A percentile compares a stretch with the other conserved stretches of the same genome.
These are phyloP conservation scores for Komagataella phaffii DNA, from an alignment of 805 yeast species.

Conservation along the genomic window DNA sequence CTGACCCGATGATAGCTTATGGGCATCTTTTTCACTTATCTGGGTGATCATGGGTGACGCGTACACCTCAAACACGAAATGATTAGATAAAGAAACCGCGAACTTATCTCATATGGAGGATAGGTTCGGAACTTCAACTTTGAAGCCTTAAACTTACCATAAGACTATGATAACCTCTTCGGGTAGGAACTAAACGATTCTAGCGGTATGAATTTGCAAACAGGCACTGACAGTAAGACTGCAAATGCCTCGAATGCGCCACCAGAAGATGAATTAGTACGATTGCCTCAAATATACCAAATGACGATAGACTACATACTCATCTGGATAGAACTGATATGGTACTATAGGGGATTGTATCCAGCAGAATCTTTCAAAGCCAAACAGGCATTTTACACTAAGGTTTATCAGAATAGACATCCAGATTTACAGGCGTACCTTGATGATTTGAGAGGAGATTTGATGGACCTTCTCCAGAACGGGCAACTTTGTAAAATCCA, in stretches of 20 bases:
- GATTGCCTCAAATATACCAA: conserved; percentile 11
- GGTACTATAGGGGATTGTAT: conserved; percentile 40
- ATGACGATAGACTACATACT: conserved; percentile 34
- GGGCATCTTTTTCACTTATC: conserved; percentile 42
- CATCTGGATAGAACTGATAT: conserved; percentile 38
- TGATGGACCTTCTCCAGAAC: not conserved
- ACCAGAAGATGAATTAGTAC: not conserved
- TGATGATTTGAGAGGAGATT: not conserved
- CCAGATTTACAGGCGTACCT: not conserved
- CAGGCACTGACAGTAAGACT: not conserved
- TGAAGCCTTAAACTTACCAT: not conserved
- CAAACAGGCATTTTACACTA: not conserved
- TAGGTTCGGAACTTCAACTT: not conserved
- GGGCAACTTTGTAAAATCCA: not conserved
- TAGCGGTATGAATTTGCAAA: not conserved
- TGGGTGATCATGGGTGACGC: not conserved
- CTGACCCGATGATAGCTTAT: conserved; percentile 81
- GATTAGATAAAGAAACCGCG: not conserved
- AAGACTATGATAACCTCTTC: not conserved
- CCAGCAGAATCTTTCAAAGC: conserved; percentile 21
- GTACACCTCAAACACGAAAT: not conserved
- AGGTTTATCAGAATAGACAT: not conserved
- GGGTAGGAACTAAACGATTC: not conserved
- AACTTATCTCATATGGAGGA: not conserved
- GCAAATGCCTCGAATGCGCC: not conserved